A percentile compares a stretch with the other conserved stretches of the same genome.
phyloP scores from a whole-genome alignment of 768 basidiomycete genomes.

The Strobilomyces dryophilus region DNA sequence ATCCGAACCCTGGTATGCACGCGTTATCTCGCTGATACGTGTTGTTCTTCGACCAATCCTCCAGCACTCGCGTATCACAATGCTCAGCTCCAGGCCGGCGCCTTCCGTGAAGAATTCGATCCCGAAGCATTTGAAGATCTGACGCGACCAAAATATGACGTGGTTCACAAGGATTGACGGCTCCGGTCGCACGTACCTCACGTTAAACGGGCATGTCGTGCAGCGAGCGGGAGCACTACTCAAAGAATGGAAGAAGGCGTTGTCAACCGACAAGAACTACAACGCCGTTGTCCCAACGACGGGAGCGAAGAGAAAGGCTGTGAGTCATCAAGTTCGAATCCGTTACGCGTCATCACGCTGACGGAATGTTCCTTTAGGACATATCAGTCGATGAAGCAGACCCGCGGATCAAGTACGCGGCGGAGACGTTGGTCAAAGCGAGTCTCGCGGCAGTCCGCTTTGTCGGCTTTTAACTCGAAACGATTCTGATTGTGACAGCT shows the following conservation, averaged over 20 bases:
- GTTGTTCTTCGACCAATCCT: not conserved
- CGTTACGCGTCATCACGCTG: not conserved
- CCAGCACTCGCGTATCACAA: conserved; percentile 76
- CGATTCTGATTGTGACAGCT: conserved; percentile 42
- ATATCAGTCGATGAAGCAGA: conserved; percentile 66
- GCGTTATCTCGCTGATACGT: not conserved
- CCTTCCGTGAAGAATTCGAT: conserved; percentile 89
- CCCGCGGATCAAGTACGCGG: conserved; percentile 61
- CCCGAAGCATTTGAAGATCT: conserved; percentile 74
- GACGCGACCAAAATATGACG: conserved; percentile 70
- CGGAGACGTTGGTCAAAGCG: conserved; percentile 65
- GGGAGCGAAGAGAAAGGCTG: conserved; percentile 70
- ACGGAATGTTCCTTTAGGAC: conserved; percentile 38
- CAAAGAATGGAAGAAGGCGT: conserved; percentile 62
- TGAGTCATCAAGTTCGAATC: conserved; percentile 32
- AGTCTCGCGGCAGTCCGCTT: conserved; percentile 10
- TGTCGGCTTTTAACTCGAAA: conserved; percentile 3
- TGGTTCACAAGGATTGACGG: conserved; percentile 69
- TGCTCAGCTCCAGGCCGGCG: conserved; percentile 85
- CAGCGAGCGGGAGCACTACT: conserved; percentile 69
- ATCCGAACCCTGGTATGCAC: conserved; percentile 82
- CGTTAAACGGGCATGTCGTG: not conserved
- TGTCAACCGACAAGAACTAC: conserved; percentile 61
- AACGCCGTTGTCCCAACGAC: conserved; percentile 43
- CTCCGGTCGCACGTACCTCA: not conserved